Evolutionary conservation across 768 basidiomycete genomes (phyloP).

Genomic region (Suillus hirtellus): DNA sequence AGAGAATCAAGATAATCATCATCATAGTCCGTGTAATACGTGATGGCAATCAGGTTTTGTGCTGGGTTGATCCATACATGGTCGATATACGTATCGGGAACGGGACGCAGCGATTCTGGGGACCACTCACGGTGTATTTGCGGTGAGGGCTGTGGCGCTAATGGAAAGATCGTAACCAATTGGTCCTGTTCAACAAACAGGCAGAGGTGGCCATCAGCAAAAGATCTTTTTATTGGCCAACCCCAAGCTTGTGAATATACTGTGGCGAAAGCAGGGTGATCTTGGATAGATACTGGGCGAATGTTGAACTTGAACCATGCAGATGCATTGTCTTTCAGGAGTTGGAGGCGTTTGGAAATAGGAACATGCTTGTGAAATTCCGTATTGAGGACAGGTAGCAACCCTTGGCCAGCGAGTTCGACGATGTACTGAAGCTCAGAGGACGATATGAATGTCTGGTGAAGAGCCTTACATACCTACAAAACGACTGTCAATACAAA

Average conservation of each 20-base stretch:
- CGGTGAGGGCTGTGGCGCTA: not conserved
- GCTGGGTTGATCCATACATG: not conserved
- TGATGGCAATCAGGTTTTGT: not conserved
- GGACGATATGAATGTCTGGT: not conserved
- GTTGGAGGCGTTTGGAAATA: not conserved
- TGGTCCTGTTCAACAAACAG: not conserved
- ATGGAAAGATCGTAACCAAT: not conserved
- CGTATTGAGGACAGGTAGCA: not conserved
- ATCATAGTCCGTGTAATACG: not conserved
- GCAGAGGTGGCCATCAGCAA: not conserved
- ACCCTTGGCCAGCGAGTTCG: not conserved
- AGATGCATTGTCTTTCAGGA: not conserved
- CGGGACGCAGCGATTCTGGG: not conserved
- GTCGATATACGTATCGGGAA: not conserved
- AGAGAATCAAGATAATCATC: too few relatives aligned
- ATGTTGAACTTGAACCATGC: slow-evolving; percentile 3
- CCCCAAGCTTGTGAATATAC: too few relatives aligned
- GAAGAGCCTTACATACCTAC: slow-evolving; percentile 1
- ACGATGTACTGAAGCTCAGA: slow-evolving; percentile 7
- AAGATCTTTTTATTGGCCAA: too few relatives aligned
- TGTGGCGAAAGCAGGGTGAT: too few relatives aligned
- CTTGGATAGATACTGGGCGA: not conserved
- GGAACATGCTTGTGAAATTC: not conserved
- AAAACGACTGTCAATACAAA: not conserved
- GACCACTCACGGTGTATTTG: not conserved